Evolutionary conservation across 495 filamentous ascomycete species (phyloP).

Genomic region (Haplographium delicatum): DNA sequence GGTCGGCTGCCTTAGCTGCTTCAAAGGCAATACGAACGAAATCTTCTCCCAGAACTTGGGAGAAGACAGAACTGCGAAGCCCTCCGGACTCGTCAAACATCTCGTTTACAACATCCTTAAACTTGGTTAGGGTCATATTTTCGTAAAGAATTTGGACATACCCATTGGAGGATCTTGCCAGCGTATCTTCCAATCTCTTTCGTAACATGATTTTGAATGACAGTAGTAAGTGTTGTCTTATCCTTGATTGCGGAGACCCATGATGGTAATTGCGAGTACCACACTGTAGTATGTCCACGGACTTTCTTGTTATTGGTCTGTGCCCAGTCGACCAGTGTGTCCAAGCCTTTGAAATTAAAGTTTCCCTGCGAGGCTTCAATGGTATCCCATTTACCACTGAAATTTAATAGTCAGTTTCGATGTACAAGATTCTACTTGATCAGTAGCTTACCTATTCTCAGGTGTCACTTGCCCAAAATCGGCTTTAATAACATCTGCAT

Average conservation of each 20-base stretch:
- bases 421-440: slow-evolving; percentile 42
- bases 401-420: slow-evolving; percentile 37
- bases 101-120: slow-evolving; percentile 40
- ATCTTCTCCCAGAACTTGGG: slow-evolving; percentile 48
- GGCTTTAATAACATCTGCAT: slow-evolving; percentile 49
- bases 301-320: slow-evolving; percentile 48
- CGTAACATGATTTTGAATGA: slow-evolving; percentile 55
- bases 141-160: slow-evolving; percentile 15
- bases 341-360: slow-evolving; percentile 15
- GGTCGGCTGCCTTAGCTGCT: slow-evolving; percentile 53
- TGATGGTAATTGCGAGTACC: slow-evolving; percentile 58
- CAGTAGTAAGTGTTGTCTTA: slow-evolving; percentile 42
- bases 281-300: slow-evolving; percentile 59
- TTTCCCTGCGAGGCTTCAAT: slow-evolving; percentile 8
- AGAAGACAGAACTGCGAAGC: slow-evolving; percentile 52
- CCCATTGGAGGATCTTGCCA: slow-evolving; percentile 58
- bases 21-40: slow-evolving; percentile 57
- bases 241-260: slow-evolving; percentile 54
- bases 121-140: not conserved
- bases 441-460: slow-evolving; percentile 48
- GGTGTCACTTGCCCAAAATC: slow-evolving; percentile 61
- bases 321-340: slow-evolving; percentile 53
- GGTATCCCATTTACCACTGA: slow-evolving; percentile 12
- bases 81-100: slow-evolving; percentile 61
- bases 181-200: slow-evolving; percentile 53